These are phyloP conservation scores for Sanchytrium tribonematis DNA, from an alignment of 371 early-diverging fungal genomes.

Conservation along the genomic window DNA sequence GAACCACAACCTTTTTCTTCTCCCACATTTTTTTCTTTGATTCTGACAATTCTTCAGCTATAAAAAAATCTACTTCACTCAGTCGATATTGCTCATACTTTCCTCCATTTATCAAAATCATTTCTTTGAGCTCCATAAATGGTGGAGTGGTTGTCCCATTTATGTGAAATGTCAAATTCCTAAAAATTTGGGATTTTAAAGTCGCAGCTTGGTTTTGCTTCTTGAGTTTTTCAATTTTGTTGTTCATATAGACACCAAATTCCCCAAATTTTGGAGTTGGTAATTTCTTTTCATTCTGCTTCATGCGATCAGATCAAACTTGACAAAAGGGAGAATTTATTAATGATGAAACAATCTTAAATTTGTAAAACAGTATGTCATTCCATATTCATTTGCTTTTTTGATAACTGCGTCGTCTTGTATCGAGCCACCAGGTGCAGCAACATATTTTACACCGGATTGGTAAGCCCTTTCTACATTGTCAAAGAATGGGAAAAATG, in stretches of 20 bases:
- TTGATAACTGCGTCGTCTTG: constrained; percentile 55
- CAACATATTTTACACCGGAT: constrained; percentile 61
- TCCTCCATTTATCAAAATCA: not conserved
- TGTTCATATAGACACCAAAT: not conserved
- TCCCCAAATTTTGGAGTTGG: not conserved
- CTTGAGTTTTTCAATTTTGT: not conserved
- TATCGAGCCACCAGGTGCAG: constrained; percentile 68
- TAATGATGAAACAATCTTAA: constrained; percentile 86
- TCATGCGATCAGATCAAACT: too few relatives aligned
- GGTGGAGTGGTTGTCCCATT: not conserved
- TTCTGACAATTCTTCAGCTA: not conserved
- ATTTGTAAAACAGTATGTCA: constrained; percentile 52
- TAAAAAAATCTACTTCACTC: not conserved
- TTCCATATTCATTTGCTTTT: constrained; percentile 44
- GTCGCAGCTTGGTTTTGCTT: not conserved
- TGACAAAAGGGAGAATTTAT: too few relatives aligned
- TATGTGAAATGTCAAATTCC: not conserved
- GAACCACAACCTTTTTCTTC: not conserved
- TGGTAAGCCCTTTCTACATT: constrained; percentile 60
- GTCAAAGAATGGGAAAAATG: constrained; percentile 95
- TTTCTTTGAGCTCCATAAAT: not conserved
- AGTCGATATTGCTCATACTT: not conserved
- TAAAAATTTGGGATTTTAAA: not conserved
- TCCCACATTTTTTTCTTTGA: not conserved
- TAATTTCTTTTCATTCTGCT: not conserved